Conservation (phyloP, 768 basidiomycete species). For the Tulasnella calospora region DNA sequence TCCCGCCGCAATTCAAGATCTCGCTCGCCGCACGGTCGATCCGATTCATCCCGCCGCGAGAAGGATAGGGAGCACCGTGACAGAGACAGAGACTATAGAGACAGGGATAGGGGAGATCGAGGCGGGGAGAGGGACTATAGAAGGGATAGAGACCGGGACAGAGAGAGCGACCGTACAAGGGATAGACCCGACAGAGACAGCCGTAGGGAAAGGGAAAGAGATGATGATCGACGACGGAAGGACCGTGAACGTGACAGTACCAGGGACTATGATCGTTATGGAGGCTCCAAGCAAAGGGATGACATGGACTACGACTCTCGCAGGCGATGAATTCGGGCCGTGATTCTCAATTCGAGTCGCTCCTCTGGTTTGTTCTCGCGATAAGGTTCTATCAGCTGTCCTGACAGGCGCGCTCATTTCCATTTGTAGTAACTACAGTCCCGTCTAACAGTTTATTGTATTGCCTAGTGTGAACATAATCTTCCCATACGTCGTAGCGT, state of each 20-base stretch:
- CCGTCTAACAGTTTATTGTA: background rate
- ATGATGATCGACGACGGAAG: background rate
- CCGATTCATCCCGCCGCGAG: constrained; percentile 29
- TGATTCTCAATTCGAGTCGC: background rate
- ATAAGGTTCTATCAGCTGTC: background rate
- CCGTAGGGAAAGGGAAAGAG: background rate
- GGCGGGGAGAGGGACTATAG: constrained; percentile 34
- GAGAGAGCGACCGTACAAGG: constrained; percentile 34
- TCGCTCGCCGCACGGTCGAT: constrained; percentile 40
- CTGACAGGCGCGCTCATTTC: constrained; percentile 7
- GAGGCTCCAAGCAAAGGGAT: background rate
- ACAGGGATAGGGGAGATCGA: constrained; percentile 29
- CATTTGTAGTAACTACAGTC: constrained; percentile 7
- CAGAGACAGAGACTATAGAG: constrained; percentile 28
- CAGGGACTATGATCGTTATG: background rate
- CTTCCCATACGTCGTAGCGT: background rate
- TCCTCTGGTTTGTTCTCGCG: background rate
- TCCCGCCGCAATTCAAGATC: constrained; percentile 40
- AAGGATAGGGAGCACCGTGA: constrained; percentile 25
- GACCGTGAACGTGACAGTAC: background rate
- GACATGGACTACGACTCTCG: background rate
- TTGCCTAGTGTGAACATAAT: constrained; percentile 1
- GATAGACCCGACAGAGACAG: background rate
- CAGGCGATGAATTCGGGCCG: background rate
- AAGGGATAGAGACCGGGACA: constrained; percentile 32